phyloP scores from a whole-genome alignment of 2,329 filamentous ascomycete species.

The Aspergillus sp. region DNA sequence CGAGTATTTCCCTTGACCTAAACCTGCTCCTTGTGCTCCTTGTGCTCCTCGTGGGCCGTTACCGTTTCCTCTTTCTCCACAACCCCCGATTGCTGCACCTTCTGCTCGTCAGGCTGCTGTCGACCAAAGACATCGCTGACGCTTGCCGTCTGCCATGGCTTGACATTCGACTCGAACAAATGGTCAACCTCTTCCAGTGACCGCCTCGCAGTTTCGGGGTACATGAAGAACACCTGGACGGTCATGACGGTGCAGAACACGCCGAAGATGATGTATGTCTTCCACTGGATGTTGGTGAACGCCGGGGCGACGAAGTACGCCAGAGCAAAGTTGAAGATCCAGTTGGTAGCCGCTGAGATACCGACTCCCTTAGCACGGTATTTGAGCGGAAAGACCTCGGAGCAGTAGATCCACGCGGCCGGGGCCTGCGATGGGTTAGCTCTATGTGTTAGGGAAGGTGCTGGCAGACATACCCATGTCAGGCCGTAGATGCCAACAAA shows the following conservation, averaged over 20 bases:
- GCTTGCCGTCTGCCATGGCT: slow-evolving; percentile 20
- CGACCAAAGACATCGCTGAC: slow-evolving; percentile 17
- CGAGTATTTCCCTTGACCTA: not conserved
- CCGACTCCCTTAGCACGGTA: slow-evolving; percentile 58
- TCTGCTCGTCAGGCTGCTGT: slow-evolving; percentile 16
- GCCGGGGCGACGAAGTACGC: slow-evolving; percentile 50
- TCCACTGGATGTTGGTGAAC: slow-evolving; percentile 49
- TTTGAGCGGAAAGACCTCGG: slow-evolving; percentile 55
- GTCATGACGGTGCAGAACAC: slow-evolving; percentile 61
- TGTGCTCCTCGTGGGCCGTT: too few relatives aligned
- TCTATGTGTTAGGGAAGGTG: not conserved
- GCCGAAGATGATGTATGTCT: slow-evolving; percentile 67
- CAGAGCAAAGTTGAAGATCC: slow-evolving; percentile 51
- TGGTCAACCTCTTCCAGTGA: slow-evolving; percentile 68
- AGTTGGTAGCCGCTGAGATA: slow-evolving; percentile 52
- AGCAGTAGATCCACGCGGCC: slow-evolving; percentile 49
- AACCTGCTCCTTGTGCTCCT: slow-evolving; percentile 1
- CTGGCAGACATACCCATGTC: slow-evolving; percentile 32
- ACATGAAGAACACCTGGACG: slow-evolving; percentile 58
- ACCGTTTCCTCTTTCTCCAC: not conserved
- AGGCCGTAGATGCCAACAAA: slow-evolving; percentile 28
- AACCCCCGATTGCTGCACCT: slow-evolving; percentile 1
- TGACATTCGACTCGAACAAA: slow-evolving; percentile 45
- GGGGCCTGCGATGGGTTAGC: slow-evolving; percentile 37
- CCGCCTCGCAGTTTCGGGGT: slow-evolving; percentile 60